phyloP scores from a whole-genome alignment of 1,284 basidiomycete genomes.

The Puccinia sorghi region DNA sequence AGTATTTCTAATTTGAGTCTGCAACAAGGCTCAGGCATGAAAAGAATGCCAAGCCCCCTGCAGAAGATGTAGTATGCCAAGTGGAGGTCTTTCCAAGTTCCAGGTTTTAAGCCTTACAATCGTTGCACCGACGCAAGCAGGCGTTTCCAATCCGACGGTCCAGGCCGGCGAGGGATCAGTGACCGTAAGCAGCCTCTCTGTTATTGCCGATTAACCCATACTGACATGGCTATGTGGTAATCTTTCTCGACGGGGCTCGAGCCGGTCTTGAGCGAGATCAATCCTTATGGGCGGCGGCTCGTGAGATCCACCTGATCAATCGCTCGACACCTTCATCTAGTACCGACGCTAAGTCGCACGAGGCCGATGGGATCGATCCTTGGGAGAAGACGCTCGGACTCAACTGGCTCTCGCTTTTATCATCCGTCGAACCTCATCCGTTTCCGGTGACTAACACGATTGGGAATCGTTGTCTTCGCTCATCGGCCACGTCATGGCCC shows the following conservation, averaged over 20 bases:
- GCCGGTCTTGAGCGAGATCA: conserved; percentile 15
- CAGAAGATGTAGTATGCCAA: too few relatives aligned
- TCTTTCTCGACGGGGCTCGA: conserved; percentile 18
- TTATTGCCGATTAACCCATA: too few relatives aligned
- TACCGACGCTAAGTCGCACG: background rate
- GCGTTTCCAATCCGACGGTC: too few relatives aligned
- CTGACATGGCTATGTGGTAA: too few relatives aligned
- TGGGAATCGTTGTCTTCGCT: conserved; percentile 30
- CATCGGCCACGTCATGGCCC: conserved; percentile 22
- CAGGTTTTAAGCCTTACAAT: too few relatives aligned
- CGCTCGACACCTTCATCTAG: background rate
- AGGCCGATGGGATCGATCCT: conserved; percentile 12
- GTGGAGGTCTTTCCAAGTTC: too few relatives aligned
- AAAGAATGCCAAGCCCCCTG: too few relatives aligned
- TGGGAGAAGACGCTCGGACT: conserved; percentile 21
- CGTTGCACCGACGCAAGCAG: too few relatives aligned
- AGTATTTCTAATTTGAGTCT: too few relatives aligned
- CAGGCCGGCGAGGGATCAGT: background rate
- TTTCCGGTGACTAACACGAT: conserved; percentile 1
- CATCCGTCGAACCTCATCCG: conserved; percentile 6
- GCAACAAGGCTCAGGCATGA: too few relatives aligned
- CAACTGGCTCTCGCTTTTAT: conserved; percentile 26
- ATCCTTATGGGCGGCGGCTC: conserved; percentile 6
- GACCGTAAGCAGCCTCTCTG: background rate
- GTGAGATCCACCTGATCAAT: conserved; percentile 2